Conservation (phyloP, 306 rosid species). For the Cercis canadensis region DNA sequence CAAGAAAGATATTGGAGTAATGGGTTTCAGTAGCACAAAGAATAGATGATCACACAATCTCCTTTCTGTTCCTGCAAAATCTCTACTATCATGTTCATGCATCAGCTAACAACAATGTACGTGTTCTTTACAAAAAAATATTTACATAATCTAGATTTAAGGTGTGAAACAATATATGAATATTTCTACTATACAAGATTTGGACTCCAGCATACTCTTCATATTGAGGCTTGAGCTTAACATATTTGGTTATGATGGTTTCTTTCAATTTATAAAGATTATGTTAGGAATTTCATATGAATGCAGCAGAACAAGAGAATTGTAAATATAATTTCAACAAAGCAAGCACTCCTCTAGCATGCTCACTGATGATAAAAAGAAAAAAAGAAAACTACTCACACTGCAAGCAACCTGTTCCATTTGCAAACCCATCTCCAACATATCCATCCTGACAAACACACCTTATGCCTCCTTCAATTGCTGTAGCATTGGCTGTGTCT, state of each 20-base stretch:
- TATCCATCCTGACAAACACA: constrained; percentile 78
- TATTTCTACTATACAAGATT: no score
- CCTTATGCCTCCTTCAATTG: constrained; percentile 61
- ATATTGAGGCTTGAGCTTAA: no score
- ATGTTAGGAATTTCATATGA: background rate
- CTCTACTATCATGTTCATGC: background rate
- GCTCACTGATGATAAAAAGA: background rate
- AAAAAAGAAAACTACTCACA: constrained; percentile 50
- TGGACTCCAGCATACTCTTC: no score
- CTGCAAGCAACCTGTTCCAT: constrained; percentile 78
- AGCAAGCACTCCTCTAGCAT: constrained; percentile 8
- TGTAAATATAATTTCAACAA: background rate
- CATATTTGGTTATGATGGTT: no score
- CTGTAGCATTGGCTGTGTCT: constrained; percentile 59
- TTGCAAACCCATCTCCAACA: constrained; percentile 81
- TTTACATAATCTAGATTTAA: background rate
- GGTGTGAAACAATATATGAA: background rate
- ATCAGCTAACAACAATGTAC: background rate
- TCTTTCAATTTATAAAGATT: no score
- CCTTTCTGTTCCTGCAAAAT: background rate
- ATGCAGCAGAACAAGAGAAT: background rate
- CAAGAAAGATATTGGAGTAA: background rate
- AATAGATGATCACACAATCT: background rate
- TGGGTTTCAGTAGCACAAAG: background rate
- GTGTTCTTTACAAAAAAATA: background rate